Evolutionary conservation across 495 filamentous ascomycete genomes (phyloP).

Genomic region (Penicillium turbatum): DNA sequence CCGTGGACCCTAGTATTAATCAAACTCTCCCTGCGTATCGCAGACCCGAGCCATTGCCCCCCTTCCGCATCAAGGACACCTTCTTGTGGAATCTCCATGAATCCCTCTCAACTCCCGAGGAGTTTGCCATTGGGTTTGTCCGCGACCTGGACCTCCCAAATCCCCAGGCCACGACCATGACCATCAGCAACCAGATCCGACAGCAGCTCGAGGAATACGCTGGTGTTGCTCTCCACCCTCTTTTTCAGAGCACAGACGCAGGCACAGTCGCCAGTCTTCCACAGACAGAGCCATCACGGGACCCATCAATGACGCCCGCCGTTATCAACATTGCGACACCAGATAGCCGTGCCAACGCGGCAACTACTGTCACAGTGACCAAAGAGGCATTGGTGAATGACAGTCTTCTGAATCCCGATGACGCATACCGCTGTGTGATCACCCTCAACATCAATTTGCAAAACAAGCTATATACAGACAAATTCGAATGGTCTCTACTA

Average conservation of each 20-base stretch:
- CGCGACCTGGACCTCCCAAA: conserved; percentile 92
- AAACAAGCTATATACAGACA: conserved; percentile 91
- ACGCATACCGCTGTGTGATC: conserved; percentile 88
- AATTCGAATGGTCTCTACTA: conserved; percentile 96
- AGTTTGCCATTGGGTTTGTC: conserved; percentile 85
- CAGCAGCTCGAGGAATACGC: conserved; percentile 96
- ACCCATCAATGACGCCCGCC: conserved; percentile 51
- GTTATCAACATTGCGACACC: conserved; percentile 49
- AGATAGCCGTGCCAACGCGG: conserved; percentile 31
- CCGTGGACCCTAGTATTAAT: conserved; percentile 58
- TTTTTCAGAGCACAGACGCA: conserved; percentile 62
- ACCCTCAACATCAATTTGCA: conserved; percentile 88
- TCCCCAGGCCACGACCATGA: conserved; percentile 56
- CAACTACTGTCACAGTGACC: conserved; percentile 30
- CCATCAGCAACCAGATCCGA: conserved; percentile 90
- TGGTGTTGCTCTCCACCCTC: conserved; percentile 84
- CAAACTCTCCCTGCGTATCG: conserved; percentile 69
- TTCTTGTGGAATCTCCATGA: conserved; percentile 99
- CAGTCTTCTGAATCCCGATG: conserved; percentile 73
- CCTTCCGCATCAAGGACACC: conserved; percentile 83
- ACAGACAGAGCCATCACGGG: conserved; percentile 37
- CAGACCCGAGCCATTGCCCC: conserved; percentile 68
- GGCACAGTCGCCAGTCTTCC: conserved; percentile 36
- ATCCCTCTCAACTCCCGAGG: conserved; percentile 86
- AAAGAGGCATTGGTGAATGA: conserved; percentile 43